These are phyloP conservation scores for Conticribra guillardii DNA, from an alignment of 108 stramenopile species.

Conservation along the genomic window DNA sequence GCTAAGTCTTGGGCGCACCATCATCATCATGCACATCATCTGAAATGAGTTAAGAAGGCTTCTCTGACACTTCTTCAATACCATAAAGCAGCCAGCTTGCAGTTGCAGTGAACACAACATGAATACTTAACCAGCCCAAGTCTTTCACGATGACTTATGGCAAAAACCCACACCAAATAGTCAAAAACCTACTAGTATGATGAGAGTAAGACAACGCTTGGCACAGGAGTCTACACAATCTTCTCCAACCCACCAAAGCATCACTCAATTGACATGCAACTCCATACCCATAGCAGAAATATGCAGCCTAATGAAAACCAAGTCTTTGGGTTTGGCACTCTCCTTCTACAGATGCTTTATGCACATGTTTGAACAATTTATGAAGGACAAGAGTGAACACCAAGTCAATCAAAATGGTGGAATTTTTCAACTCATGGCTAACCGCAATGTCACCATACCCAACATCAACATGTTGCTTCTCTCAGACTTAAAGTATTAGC, in stretches of 20 bases:
- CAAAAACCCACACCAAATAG: conserved; percentile 51
- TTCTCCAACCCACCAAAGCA: conserved; percentile 50
- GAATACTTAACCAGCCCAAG: conserved; percentile 43
- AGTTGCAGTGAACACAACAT: conserved; percentile 46
- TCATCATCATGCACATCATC: conserved; percentile 32
- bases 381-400: conserved; percentile 8
- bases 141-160: conserved; percentile 54
- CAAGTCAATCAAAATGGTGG: too few species aligned
- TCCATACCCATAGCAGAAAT: background rate
- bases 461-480: too few species aligned
- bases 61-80: conserved; percentile 57
- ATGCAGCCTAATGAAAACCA: conserved; percentile 38
- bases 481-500: too few species aligned
- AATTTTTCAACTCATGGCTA: too few species aligned
- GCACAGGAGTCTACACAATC: conserved; percentile 67
- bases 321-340: conserved; percentile 5
- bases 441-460: too few species aligned
- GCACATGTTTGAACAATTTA: conserved; percentile 21
- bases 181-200: conserved; percentile 60
- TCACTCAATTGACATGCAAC: background rate
- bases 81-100: conserved; percentile 63
- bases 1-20: conserved; percentile 36
- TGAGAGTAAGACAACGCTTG: conserved; percentile 57
- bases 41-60: conserved; percentile 23
- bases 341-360: conserved; percentile 22